Base-by-base conservation (phyloP, 306 rosid species). In the Quercus rubra region DNA sequence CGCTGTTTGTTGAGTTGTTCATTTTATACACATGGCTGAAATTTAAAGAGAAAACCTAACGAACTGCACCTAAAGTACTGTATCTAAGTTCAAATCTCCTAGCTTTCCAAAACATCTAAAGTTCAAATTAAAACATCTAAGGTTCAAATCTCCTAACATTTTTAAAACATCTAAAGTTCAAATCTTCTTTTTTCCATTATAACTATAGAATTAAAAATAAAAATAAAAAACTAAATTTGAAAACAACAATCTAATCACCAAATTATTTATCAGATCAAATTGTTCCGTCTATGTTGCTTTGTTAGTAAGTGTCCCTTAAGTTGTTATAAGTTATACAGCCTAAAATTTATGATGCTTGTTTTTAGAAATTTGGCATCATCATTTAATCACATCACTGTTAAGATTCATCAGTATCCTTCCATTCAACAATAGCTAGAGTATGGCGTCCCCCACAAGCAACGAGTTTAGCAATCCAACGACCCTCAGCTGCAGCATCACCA, bases 381-480 rank as follows among this genome's bases (percentile, higher is more conserved):
- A 69, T 6, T 46, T 38, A 38, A 11, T 46, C 15, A 7, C 28
- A 74, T 80, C 77, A 83, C 6, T 81, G 75, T 56, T 79, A 28
- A 38, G 84, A 54, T 70, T 89, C 89, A n/a, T 85, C 92, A 41
- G 30, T 68, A 12, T 13, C 54, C 70, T 87, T 79, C 98, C 97
- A 91, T 79, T 93, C 90, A 41, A 89, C 97, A 3, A 89, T 66
- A 17, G 99, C 98, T 83, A 93, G 78, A 46, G 99, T 93, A 86
- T 93, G 98, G 83, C 99, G 97, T 72, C 99, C 99, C 55, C 99
- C 97, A 6, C 93, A 93, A 46, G 96, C 99, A 31, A 96, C 97
- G 1, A 91, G 93, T 81, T 96, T 91, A 21, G 94, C 92, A 41
- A 87, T 86, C 98, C 98, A 93, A 7, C 41, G 87, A 76, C 92